Conservation (phyloP, 805 yeast species). For the Saccharomyces paradoxus region DNA sequence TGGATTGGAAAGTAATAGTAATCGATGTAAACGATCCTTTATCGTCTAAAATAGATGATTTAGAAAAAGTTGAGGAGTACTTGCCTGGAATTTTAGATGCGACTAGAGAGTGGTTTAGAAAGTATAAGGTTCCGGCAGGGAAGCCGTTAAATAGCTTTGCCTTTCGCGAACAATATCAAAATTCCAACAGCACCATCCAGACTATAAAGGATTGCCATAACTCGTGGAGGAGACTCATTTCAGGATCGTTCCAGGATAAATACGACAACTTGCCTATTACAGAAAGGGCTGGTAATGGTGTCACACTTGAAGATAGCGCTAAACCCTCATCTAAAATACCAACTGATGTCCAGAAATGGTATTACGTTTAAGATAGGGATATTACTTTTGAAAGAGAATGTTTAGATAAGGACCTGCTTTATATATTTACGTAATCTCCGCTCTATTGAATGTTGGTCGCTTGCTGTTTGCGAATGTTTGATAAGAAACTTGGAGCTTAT, state of each 20-base stretch:
- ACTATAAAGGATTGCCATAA: constrained; percentile 56
- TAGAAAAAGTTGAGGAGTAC: constrained; percentile 56
- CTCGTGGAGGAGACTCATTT: constrained; percentile 57
- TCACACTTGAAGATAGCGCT: constrained; percentile 14
- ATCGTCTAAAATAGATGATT: constrained; percentile 49
- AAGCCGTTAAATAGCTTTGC: constrained; percentile 71
- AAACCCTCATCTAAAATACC: constrained; percentile 34
- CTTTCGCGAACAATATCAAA: constrained; percentile 58
- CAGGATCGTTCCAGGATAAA: constrained; percentile 32
- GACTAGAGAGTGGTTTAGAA: constrained; percentile 72
- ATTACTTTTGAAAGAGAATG: background rate
- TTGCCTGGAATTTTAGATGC: constrained; percentile 67
- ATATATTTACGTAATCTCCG: background rate
- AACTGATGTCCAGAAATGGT: constrained; percentile 31
- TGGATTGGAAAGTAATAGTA: constrained; percentile 87
- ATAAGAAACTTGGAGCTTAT: background rate
- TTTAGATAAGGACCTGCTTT: background rate
- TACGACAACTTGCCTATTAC: constrained; percentile 30
- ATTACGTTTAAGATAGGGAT: constrained; percentile 15
- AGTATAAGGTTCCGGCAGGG: constrained; percentile 77
- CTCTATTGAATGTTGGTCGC: background rate
- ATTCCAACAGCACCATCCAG: constrained; percentile 48
- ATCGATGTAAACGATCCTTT: constrained; percentile 62
- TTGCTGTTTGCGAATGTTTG: background rate
- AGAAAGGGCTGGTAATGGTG: constrained; percentile 50